These are phyloP conservation scores for Botrytis byssoidea DNA, from an alignment of 2,329 filamentous ascomycete genomes.

Conservation along the genomic window DNA sequence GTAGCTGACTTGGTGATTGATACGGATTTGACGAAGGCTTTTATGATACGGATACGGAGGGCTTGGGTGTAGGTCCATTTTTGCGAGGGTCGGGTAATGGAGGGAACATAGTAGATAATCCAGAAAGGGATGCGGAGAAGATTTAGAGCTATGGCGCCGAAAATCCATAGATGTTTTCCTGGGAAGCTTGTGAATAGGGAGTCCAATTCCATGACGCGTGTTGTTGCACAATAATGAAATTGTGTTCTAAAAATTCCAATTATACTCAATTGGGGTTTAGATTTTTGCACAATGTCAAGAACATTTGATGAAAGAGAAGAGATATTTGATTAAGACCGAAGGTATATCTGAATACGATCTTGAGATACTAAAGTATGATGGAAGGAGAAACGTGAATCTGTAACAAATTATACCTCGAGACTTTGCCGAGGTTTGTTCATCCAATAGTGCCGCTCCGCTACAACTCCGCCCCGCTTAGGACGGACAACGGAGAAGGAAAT, in stretches of 20 bases:
- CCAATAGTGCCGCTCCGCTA: not conserved
- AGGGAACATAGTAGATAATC: slow-evolving; percentile 7
- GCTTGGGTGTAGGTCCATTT: slow-evolving; percentile 19
- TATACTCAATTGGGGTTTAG: not conserved
- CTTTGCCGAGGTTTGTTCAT: not conserved
- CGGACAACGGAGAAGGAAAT: not conserved
- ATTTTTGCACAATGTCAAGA: not conserved
- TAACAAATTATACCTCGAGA: not conserved
- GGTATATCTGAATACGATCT: not conserved
- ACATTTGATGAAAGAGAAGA: not conserved
- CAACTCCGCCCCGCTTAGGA: not conserved
- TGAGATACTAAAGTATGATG: not conserved
- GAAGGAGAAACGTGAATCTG: not conserved
- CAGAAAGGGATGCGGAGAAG: slow-evolving; percentile 14
- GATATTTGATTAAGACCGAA: too few species aligned
- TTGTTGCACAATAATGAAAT: not conserved
- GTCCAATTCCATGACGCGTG: not conserved
- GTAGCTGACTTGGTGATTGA: not conserved
- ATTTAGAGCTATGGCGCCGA: not conserved
- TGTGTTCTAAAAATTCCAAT: not conserved
- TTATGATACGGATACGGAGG: not conserved
- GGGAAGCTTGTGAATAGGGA: not conserved
- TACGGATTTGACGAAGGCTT: not conserved
- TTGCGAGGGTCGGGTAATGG: not conserved
- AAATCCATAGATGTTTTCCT: not conserved